A percentile compares a stretch with the other conserved stretches of the same genome.
These are phyloP conservation scores for Artomyces pyxidatus DNA, from an alignment of 768 basidiomycete genomes.

Conservation along the genomic window DNA sequence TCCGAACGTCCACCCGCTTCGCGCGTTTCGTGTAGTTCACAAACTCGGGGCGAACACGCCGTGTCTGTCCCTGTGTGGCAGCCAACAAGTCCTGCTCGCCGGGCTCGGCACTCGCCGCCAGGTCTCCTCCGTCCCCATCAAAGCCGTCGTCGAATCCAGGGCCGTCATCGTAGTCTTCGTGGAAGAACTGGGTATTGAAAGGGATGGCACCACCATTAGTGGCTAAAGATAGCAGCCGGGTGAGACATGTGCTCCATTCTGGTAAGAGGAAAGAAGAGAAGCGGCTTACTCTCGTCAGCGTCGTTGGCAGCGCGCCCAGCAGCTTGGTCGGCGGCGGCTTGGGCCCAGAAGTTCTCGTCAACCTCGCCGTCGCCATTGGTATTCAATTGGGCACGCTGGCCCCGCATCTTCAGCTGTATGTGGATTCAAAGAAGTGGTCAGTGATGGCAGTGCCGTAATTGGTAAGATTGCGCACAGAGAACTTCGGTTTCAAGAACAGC, in stretches of 20 bases:
- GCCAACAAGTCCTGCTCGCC: constrained; percentile 87
- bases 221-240: too few species aligned
- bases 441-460: too few species aligned
- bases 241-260: too few species aligned
- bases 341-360: constrained; percentile 96
- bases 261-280: not conserved
- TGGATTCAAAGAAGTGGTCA: not conserved
- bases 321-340: constrained; percentile 81
- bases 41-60: constrained; percentile 76
- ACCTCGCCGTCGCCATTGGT: constrained; percentile 77
- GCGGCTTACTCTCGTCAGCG: constrained; percentile 55
- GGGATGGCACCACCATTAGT: constrained; percentile 55
- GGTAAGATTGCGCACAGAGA: constrained; percentile 51
- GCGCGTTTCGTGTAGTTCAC: constrained; percentile 95
- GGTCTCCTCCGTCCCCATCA: constrained; percentile 42
- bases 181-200: constrained; percentile 96
- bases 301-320: constrained; percentile 46
- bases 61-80: constrained; percentile 65
- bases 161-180: constrained; percentile 81
- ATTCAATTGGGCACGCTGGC: constrained; percentile 47
- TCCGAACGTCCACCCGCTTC: constrained; percentile 93
- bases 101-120: constrained; percentile 38
- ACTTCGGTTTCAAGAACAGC: constrained; percentile 93
- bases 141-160: constrained; percentile 55
- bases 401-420: constrained; percentile 80